These are phyloP conservation scores for Suillus occidentalis DNA, from an alignment of 768 basidiomycete genomes.

Conservation along the genomic window DNA sequence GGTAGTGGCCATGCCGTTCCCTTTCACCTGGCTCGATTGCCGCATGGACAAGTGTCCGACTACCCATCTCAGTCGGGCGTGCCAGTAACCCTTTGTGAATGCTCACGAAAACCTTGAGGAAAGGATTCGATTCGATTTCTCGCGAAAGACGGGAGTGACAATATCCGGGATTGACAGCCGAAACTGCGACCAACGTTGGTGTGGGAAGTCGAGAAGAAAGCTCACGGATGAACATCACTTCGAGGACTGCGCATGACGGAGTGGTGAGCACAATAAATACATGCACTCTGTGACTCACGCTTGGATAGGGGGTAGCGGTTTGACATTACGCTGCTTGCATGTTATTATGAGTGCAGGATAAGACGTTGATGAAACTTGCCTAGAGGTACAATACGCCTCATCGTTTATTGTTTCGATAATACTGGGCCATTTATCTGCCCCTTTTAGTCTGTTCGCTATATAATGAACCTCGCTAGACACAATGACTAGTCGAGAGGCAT, in stretches of 20 bases:
- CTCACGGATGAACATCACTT: constrained; percentile 37
- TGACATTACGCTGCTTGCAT: constrained; percentile 20
- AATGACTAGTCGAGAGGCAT: constrained; percentile 30
- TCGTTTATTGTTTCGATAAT: constrained; percentile 32
- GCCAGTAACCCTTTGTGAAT: constrained; percentile 25
- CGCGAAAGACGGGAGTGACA: constrained; percentile 33
- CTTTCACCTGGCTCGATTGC: constrained; percentile 26
- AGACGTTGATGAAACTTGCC: constrained; percentile 15
- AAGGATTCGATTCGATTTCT: constrained; percentile 13
- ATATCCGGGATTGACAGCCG: constrained; percentile 36
- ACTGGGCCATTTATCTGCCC: constrained; percentile 16
- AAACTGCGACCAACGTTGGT: constrained; percentile 29
- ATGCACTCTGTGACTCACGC: constrained; percentile 11
- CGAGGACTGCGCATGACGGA: constrained; percentile 26
- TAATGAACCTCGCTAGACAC: constrained; percentile 32
- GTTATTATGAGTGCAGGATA: constrained; percentile 6
- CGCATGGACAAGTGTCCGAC: constrained; percentile 36
- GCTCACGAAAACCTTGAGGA: background rate
- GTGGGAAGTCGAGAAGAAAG: constrained; percentile 32
- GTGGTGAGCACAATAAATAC: background rate
- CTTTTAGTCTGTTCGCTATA: constrained; percentile 12
- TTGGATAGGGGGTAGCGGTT: constrained; percentile 29
- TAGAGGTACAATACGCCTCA: constrained; percentile 26
- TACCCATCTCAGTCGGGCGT: constrained; percentile 34
- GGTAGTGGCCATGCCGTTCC: constrained; percentile 33